Conservation (phyloP, 2,329 filamentous ascomycete genomes). For the Capronia coronata region DNA sequence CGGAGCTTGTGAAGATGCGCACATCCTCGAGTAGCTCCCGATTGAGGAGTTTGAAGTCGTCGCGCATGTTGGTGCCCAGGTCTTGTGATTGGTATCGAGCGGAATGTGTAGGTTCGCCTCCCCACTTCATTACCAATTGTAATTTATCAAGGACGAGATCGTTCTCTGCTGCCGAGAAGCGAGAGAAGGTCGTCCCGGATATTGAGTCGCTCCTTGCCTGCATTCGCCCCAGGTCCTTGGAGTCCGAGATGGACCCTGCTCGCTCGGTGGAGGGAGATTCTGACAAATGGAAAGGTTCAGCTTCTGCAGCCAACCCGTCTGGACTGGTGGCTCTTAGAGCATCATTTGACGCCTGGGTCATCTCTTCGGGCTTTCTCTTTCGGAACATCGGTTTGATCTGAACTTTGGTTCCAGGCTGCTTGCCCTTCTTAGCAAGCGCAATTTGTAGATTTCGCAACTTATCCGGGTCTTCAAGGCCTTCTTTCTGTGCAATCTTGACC, state of each 20-base stretch:
- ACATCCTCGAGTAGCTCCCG: constrained; percentile 87
- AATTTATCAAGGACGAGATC: constrained; percentile 90
- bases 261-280: constrained; percentile 11
- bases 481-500: constrained; percentile 69
- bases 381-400: constrained; percentile 99
- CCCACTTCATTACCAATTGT: constrained; percentile 98
- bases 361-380: constrained; percentile 66
- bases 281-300: not conserved
- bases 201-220: constrained; percentile 73
- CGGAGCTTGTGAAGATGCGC: constrained; percentile 90
- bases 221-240: constrained; percentile 38
- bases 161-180: constrained; percentile 88
- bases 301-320: constrained; percentile 8
- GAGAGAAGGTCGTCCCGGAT: constrained; percentile 83
- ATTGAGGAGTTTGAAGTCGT: constrained; percentile 88
- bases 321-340: not conserved
- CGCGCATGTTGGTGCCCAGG: constrained; percentile 89
- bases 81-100: constrained; percentile 94
- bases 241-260: constrained; percentile 7
- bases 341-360: constrained; percentile 8
- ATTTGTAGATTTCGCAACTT: constrained; percentile 84
- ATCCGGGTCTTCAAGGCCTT: constrained; percentile 73
- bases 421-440: constrained; percentile 84
- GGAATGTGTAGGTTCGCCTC: constrained; percentile 94
- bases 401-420: constrained; percentile 92